Base-by-base conservation (phyloP, 2,329 filamentous ascomycete genomes). In the Fusarium clavum region DNA sequence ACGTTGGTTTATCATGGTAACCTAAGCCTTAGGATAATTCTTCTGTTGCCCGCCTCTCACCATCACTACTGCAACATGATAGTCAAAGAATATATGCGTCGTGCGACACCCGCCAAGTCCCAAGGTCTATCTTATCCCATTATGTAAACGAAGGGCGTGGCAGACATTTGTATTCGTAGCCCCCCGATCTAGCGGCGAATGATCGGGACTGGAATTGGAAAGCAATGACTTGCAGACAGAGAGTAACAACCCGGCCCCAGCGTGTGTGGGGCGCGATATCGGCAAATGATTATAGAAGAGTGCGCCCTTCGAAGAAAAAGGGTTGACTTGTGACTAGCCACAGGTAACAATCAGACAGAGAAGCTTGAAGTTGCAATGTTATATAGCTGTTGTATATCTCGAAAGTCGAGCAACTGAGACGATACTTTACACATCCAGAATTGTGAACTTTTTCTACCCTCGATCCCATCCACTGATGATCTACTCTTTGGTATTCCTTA, bases 221-320 rank as follows among this genome's bases (percentile, higher is more conserved):
- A 60, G 34, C 58, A 64, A 59, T 34, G 22, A 57, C 47, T 49
- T 64, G 22, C 57, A 48, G n/a, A 43, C 18, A 38, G 18, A 38
- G 34, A 57, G 51, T 52, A 44, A 70, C 43, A 24, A 56, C 58
- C 48, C 29, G 54, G 40, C 24, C 32, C 49, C 34, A 41, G 57
- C 53, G 53, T n/a, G 27, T 67, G 67, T 68, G 67, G 67, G 67
- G 63, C 67, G 67, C 67, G 67, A 70, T 68, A 71, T 70, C 67
- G 67, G 67, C 63, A 62, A 52, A 44, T 45, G 27, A 68, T 47
- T 45, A 34, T 68, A 38, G 38, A 40, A 64, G 49, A 53, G 24
- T 29, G 51, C 63, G 65, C 59, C 65, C 64, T 57, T 53, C 30
- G 38, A 53, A 56, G 51, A 49, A 67, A 63, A 70, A 55, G 40